These are phyloP conservation scores for Verticillium zaregamsianum DNA, from an alignment of 2,329 filamentous ascomycete genomes.

Conservation along the genomic window DNA sequence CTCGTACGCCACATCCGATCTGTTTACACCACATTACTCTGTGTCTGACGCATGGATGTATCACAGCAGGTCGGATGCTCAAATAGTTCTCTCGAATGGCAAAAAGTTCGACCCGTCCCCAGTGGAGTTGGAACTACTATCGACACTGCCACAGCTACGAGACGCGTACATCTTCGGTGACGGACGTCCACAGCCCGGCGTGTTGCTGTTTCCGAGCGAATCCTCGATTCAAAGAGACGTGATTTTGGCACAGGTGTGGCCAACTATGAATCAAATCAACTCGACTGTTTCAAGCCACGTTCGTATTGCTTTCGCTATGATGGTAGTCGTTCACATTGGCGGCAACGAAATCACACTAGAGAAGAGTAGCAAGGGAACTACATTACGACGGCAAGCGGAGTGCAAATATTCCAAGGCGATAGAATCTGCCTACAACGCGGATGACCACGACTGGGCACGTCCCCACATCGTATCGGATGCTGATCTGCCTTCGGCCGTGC, in stretches of 20 bases:
- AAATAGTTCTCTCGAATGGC: constrained; percentile 57
- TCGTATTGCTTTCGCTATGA: constrained; percentile 43
- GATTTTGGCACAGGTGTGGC: constrained; percentile 36
- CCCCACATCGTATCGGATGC: constrained; percentile 21
- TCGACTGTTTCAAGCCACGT: constrained; percentile 43
- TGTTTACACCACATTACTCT: constrained; percentile 51
- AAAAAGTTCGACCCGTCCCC: constrained; percentile 65
- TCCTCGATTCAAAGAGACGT: constrained; percentile 19
- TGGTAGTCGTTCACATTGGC: constrained; percentile 37
- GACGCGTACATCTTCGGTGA: constrained; percentile 61
- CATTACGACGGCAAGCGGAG: constrained; percentile 48
- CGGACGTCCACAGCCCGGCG: constrained; percentile 48
- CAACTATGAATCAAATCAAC: constrained; percentile 43
- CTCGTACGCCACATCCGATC: constrained; percentile 57
- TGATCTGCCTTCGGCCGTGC: constrained; percentile 29
- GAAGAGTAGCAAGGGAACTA: constrained; percentile 61
- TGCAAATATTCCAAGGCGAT: constrained; percentile 43
- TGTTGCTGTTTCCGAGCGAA: constrained; percentile 42
- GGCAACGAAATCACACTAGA: constrained; percentile 30
- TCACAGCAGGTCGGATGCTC: constrained; percentile 55
- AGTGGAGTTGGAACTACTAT: constrained; percentile 49
- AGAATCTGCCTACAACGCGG: constrained; percentile 34
- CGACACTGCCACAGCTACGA: constrained; percentile 33
- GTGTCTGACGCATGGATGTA: constrained; percentile 56
- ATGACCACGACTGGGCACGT: background rate